phyloP scores from a whole-genome alignment of 2,329 filamentous ascomycete species.

The Alternaria consortialis region DNA sequence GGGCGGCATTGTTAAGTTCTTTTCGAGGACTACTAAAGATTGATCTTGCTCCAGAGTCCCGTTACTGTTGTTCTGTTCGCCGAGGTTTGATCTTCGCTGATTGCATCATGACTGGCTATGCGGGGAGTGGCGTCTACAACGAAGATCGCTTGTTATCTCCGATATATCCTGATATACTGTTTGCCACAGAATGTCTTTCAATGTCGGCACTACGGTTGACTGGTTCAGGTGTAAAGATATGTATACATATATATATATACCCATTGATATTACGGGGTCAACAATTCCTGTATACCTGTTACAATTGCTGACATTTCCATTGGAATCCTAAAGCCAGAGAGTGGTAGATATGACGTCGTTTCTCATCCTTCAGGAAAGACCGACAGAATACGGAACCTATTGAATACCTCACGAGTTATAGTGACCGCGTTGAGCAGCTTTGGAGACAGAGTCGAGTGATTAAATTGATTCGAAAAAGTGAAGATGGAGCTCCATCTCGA shows the following conservation, averaged over 20 bases:
- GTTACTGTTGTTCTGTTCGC: not conserved
- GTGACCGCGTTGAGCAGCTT: not conserved
- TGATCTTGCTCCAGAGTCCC: not conserved
- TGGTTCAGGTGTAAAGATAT: not conserved
- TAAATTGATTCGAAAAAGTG: not conserved
- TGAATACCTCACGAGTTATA: not conserved
- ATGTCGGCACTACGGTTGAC: not conserved
- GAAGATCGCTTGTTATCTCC: not conserved
- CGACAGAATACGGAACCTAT: not conserved
- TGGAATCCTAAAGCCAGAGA: not conserved
- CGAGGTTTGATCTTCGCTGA: not conserved
- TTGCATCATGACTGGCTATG: conserved; percentile 3
- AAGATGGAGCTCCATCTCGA: not conserved
- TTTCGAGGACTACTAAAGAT: not conserved
- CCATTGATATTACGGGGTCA: no score
- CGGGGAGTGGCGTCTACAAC: not conserved
- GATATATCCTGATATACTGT: not conserved
- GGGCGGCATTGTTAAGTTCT: conserved; percentile 32
- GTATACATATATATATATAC: not conserved
- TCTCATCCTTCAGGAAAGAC: not conserved
- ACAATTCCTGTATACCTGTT: not conserved
- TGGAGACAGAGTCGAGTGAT: not conserved
- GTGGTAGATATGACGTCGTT: not conserved
- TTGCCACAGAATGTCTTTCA: not conserved
- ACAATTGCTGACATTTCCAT: not conserved